These are phyloP conservation scores for Syzygium aqueum DNA, from an alignment of 345 rosid genomes.

Conservation along the genomic window DNA sequence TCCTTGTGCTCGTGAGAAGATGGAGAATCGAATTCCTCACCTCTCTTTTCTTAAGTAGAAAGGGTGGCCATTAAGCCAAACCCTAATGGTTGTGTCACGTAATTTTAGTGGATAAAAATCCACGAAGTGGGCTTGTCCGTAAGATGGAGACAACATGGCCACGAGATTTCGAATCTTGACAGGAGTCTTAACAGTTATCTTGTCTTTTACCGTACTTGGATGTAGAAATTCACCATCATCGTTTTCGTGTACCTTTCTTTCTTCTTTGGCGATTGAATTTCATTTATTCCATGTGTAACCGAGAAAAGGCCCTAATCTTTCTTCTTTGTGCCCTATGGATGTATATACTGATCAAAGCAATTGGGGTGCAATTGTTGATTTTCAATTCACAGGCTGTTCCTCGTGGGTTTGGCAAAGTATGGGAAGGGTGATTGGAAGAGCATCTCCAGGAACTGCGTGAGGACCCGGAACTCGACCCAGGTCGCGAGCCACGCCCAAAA, in stretches of 20 bases:
- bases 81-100: neutral
- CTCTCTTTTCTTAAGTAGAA: too few species aligned
- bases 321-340: neutral
- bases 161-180: neutral
- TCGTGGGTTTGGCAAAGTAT: slow-evolving; percentile 4
- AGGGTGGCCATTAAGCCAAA: too few species aligned
- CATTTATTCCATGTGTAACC: neutral
- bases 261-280: neutral
- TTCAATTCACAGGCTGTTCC: slow-evolving; percentile 6
- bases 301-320: neutral
- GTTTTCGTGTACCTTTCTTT: neutral
- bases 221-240: neutral
- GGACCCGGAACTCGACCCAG: slow-evolving; percentile 8
- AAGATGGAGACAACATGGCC: neutral
- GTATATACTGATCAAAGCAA: neutral
- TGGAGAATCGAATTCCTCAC: too few species aligned
- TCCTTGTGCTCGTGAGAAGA: too few species aligned
- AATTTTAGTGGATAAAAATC: neutral
- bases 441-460: slow-evolving; percentile 4
- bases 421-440: slow-evolving; percentile 23
- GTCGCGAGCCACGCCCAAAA: slow-evolving; percentile 28
- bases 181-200: neutral
- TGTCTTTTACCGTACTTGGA: neutral
- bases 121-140: neutral
- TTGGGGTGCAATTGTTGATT: neutral